Conservation (phyloP, 306 rosid genomes). For the Cercis canadensis region DNA sequence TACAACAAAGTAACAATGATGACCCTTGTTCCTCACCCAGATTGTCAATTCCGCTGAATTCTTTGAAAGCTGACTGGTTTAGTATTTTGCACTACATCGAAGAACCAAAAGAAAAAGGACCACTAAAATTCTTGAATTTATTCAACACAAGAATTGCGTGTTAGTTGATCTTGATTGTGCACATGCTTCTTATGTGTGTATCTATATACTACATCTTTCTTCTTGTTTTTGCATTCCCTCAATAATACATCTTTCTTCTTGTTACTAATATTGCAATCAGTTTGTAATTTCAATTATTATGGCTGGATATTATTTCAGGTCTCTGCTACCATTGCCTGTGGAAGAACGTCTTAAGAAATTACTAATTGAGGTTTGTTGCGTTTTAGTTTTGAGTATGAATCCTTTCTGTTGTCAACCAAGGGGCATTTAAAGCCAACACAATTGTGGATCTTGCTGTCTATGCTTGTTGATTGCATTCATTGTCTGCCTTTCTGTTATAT, state of each 20-base stretch:
- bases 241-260: background rate
- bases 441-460: too few relatives aligned
- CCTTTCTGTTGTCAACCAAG: too few relatives aligned
- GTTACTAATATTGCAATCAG: constrained; percentile 4
- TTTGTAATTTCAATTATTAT: constrained; percentile 20
- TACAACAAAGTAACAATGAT: background rate
- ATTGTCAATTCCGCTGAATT: background rate
- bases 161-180: background rate
- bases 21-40: too few relatives aligned
- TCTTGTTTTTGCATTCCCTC: background rate
- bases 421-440: too few relatives aligned
- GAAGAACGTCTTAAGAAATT: constrained; percentile 81
- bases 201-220: background rate
- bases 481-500: too few relatives aligned
- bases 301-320: constrained; percentile 54
- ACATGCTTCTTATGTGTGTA: background rate
- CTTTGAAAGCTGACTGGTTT: background rate
- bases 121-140: background rate
- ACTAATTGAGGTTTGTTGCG: constrained; percentile 73
- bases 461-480: too few relatives aligned
- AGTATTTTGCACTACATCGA: background rate
- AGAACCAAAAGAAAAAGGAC: background rate
- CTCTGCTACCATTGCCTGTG: constrained; percentile 66
- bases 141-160: background rate
- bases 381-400: constrained; percentile 34